phyloP scores from a whole-genome alignment of 75 land plant genomes.

The Larix kaempferi region DNA sequence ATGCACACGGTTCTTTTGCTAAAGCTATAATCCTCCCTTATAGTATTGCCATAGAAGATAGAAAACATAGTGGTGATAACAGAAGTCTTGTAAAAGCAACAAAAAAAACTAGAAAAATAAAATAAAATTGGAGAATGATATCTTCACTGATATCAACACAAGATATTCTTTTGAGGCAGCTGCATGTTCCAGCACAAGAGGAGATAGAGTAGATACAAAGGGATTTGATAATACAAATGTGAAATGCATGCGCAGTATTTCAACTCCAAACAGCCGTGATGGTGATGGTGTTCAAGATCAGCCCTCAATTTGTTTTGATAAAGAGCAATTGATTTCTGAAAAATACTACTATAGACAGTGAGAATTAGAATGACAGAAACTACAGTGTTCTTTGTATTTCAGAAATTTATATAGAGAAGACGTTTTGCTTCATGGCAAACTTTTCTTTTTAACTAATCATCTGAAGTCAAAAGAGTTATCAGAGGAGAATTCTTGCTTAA shows the following conservation, averaged over 20 bases:
- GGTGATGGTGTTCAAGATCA: background rate
- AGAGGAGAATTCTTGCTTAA: constrained; percentile 3
- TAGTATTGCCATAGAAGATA: background rate
- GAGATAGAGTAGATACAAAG: background rate
- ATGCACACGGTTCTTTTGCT: constrained; percentile 14
- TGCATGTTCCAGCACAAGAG: background rate
- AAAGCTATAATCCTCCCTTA: constrained; percentile 29
- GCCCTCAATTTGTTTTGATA: background rate
- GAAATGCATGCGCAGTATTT: background rate
- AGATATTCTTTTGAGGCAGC: background rate
- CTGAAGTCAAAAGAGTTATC: background rate
- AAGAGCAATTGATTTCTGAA: background rate
- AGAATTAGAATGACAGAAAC: background rate
- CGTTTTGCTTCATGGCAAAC: background rate
- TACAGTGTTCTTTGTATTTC: background rate
- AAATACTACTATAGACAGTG: background rate
- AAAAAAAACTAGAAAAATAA: too few relatives aligned
- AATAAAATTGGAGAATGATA: background rate
- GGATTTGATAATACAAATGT: background rate
- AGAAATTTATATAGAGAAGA: constrained; percentile 5
- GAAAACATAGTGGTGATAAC: background rate
- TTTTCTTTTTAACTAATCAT: background rate
- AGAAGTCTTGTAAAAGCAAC: background rate
- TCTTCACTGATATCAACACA: background rate
- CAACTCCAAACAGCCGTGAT: background rate